These are phyloP conservation scores for Polygonum maritimum DNA, from an alignment of 148 eudicot genomes.

Conservation along the genomic window DNA sequence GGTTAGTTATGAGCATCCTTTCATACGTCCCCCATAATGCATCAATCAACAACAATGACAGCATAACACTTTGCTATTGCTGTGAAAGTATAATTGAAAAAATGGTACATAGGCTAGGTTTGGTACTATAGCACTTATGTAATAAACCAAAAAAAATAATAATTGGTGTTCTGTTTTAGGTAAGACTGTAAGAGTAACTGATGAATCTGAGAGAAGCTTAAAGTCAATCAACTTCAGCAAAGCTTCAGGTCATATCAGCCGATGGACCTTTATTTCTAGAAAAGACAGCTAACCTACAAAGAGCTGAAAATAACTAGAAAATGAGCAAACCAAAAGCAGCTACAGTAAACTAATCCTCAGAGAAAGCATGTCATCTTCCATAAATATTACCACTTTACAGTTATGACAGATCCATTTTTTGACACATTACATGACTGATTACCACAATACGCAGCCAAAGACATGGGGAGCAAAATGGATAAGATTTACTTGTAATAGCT, in stretches of 20 bases:
- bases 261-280: not conserved
- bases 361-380: not conserved
- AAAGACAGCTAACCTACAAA: not conserved
- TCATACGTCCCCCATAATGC: not conserved
- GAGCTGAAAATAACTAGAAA: not conserved
- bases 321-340: not conserved
- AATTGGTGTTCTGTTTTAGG: too few relatives aligned
- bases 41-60: not conserved
- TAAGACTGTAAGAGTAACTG: too few relatives aligned
- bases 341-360: not conserved
- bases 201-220: too few relatives aligned
- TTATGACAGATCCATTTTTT: not conserved
- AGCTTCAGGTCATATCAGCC: too few relatives aligned
- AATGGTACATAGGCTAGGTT: too few relatives aligned
- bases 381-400: not conserved
- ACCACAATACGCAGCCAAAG: not conserved
- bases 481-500: constrained; percentile 62
- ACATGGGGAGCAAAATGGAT: not conserved
- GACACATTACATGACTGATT: not conserved
- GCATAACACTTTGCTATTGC: not conserved
- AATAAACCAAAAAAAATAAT: too few relatives aligned
- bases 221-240: too few relatives aligned
- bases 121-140: too few relatives aligned
- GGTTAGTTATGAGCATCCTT: not conserved
- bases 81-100: not conserved